Base-by-base conservation (phyloP, 495 filamentous ascomycete species). In the Mytilinidion resinicola region DNA sequence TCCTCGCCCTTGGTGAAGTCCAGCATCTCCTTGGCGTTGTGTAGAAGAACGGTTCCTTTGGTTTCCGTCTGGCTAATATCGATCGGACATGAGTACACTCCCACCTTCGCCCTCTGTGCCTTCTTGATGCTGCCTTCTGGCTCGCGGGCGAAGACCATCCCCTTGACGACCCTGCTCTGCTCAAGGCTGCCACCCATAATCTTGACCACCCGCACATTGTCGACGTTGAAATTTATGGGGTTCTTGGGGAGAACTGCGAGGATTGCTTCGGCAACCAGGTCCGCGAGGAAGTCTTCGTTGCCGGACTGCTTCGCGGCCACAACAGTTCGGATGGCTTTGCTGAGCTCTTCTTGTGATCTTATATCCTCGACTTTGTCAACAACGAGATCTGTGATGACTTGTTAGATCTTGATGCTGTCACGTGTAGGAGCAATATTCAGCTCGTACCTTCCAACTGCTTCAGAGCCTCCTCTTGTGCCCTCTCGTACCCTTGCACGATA, bases 1-100 rank as follows among this genome's bases (percentile, higher is more conserved):
- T 99, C 95, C 73, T 99, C 95, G 30, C 93, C 95, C 76, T 93
- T 95, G 53, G 90, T 95, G 77, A 96, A 99, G 71, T 97, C 86
- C 56, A 96, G 77, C 90, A 99, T 96, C 75, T 99, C 95, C 77
- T 96, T 88, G 33, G 92, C 91, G 68, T 96, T 97, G 74, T 97
- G 89, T 60, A 99, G 70, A 38, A 99, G 77, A n/a, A 99, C 95
- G 14, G 95, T 99, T n/a, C 95, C 95, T 78, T 99, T 99, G 65
- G 95, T 99, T 76, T 99, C 95, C 30, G 95, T 99, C 80, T 96
- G 91, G 66, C 82, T 87, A 74, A 82, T 92, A 70, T 99, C 95
- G 73, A 99, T 89, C 41, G 95, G 85, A 78, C 95, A 99, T 66
- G 88, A 90, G 81, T 88, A 99, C 39, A 97, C 91, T 53, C 85